Percentiles rank a stretch among this genome's conserved stretches.
Evolutionary conservation across 805 yeast genomes (phyloP).

Genomic region (Lachancea lanzarotensis): DNA sequence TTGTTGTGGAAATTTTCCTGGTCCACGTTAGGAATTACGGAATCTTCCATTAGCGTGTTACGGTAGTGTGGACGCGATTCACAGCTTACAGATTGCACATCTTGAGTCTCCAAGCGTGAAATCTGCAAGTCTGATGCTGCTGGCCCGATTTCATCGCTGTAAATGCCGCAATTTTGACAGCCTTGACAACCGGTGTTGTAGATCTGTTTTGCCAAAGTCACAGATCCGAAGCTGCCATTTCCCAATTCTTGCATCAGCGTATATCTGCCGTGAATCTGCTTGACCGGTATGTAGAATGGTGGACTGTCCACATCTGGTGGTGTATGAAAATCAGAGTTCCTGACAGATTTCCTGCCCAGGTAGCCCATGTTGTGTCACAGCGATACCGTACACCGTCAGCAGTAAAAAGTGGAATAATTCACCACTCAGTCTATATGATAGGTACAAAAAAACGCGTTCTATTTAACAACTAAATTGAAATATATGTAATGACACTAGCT

Average conservation of each 20-base stretch:
- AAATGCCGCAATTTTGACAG: not conserved
- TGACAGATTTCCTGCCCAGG: constrained; percentile 12
- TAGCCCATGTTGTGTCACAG: constrained; percentile 1
- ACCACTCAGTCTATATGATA: too few species aligned
- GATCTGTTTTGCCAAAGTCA: constrained; percentile 47
- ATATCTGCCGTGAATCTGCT: constrained; percentile 39
- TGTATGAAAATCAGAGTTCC: constrained; percentile 10
- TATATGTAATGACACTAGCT: too few species aligned
- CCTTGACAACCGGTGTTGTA: constrained; percentile 23
- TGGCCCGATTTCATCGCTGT: not conserved
- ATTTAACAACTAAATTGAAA: too few species aligned
- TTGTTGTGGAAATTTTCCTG: constrained; percentile 32
- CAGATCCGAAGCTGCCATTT: constrained; percentile 71
- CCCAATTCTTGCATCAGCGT: constrained; percentile 52
- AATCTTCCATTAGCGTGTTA: constrained; percentile 45
- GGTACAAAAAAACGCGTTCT: too few species aligned
- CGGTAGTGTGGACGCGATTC: constrained; percentile 6
- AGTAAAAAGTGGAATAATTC: too few species aligned
- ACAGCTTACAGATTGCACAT: not conserved
- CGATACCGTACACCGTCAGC: not conserved
- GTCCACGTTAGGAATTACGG: constrained; percentile 10
- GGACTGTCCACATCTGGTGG: constrained; percentile 38
- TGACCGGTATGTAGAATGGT: constrained; percentile 40
- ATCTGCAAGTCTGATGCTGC: not conserved
- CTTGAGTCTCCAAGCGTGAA: constrained; percentile 1